Evolutionary conservation across 1,284 basidiomycete genomes (phyloP), one percentile per base, ranked within the genome.

Genomic region (Trametes versicolor): DNA sequence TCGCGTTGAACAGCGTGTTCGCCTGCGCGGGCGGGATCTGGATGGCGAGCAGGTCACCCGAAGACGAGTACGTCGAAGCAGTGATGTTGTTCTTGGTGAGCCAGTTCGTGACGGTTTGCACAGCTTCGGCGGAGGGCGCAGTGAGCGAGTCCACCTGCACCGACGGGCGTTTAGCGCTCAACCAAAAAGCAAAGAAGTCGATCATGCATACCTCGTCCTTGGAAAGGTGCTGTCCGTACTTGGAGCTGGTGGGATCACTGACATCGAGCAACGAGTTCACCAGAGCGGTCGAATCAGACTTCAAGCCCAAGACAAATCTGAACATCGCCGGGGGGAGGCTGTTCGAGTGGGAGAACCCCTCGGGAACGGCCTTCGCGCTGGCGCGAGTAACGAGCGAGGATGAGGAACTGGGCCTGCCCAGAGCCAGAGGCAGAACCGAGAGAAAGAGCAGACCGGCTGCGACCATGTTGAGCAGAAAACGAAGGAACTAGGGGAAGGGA

Each of bases 131-230:
- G 17, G 72, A 60, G 3, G 81, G 81, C 0, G 73, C 73, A 32
- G 78, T 76, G 57, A 79, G 78, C 9, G 74, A 69, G 68, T 80
- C 78, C 32, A 61, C 68, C 71, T 62, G 83, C 85, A 53, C 81
- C 58, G 17, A 32, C 54, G 34, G 60, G 32, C 76, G 67, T 10
- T 23, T 13, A n/a, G 23, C 41, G 27, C 5, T 21, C 32, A 50
- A 10, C 21, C 27, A 13, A 23, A 25, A 17, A 17, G 15, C n/a
- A 1, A 36, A 19, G 8, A 0, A 4, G 51, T n/a, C 23, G 4
- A 48, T 15, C 5, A 17, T 19, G 50, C 66, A 5, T 52, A 62
- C 71, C 61, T 70, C 63, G 8, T 45, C 63, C 58, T 71, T 71
- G 51, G 58, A 64, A 29, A 73, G 66, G 47, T 70, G 67, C 29